Percentiles rank a stretch among this genome's conserved stretches.
These are phyloP conservation scores for Cercophora scortea DNA, from an alignment of 495 filamentous ascomycete genomes.

Conservation along the genomic window DNA sequence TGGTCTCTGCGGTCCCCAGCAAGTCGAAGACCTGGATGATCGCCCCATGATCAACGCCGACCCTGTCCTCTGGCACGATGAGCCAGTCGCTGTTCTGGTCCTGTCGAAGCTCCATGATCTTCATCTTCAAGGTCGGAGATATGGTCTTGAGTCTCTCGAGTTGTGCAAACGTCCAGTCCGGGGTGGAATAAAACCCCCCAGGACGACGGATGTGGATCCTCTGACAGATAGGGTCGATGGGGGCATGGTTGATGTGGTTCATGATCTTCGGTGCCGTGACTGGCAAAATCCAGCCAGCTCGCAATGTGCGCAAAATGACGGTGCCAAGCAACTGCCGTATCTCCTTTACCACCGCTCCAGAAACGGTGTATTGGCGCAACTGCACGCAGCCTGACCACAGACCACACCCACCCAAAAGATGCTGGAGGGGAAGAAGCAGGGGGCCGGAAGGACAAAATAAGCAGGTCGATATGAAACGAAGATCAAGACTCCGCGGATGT, in stretches of 20 bases:
- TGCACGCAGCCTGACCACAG: too few species aligned
- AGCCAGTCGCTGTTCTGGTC: neutral
- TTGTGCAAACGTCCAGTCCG: neutral
- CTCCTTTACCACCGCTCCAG: too few species aligned
- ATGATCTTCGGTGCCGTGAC: neutral
- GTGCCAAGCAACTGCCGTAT: too few species aligned
- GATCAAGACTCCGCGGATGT: too few species aligned
- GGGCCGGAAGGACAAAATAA: too few species aligned
- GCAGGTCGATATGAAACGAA: too few species aligned
- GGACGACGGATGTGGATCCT: slow-evolving; percentile 2
- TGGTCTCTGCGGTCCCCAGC: neutral
- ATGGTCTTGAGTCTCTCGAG: neutral
- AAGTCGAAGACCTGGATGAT: neutral
- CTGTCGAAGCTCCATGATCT: neutral
- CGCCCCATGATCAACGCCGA: neutral
- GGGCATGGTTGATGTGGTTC: too few species aligned
- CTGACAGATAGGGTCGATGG: neutral
- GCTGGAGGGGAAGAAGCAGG: too few species aligned
- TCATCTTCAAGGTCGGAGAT: neutral
- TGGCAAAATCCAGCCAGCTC: neutral
- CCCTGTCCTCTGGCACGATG: neutral
- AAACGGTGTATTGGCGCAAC: too few species aligned
- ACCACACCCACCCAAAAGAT: too few species aligned
- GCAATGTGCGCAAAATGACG: neutral
- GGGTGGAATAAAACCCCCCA: neutral